Conservation (phyloP, 768 basidiomycete genomes). For the Hortiboletus flavorubellus region DNA sequence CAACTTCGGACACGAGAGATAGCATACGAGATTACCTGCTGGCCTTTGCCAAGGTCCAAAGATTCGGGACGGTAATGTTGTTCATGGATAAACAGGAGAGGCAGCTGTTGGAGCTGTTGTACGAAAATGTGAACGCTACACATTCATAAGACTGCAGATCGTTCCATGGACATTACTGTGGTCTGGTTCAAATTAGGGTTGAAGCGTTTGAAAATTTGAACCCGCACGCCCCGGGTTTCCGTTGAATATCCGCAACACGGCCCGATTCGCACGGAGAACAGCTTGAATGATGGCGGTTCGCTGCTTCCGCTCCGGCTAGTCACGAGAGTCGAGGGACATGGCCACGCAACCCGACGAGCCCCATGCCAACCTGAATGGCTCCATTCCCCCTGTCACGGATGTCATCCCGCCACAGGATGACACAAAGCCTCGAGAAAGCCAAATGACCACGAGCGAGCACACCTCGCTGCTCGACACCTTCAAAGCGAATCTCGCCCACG, state of each 20-base stretch:
- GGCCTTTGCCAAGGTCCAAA: constrained; percentile 50
- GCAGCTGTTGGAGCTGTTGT: constrained; percentile 43
- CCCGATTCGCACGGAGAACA: too few relatives aligned
- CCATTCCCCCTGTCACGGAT: not conserved
- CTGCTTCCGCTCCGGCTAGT: not conserved
- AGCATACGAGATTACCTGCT: constrained; percentile 47
- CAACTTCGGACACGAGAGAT: constrained; percentile 11
- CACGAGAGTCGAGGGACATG: not conserved
- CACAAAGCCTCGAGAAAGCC: not conserved
- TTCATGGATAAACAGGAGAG: constrained; percentile 62
- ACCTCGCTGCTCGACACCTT: constrained; percentile 40
- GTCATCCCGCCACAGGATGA: not conserved
- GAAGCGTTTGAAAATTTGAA: too few relatives aligned
- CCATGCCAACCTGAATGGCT: not conserved
- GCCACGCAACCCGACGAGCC: constrained; percentile 1
- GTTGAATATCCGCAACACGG: too few relatives aligned
- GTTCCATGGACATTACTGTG: too few relatives aligned
- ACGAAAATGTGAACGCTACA: constrained; percentile 28
- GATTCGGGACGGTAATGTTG: constrained; percentile 60
- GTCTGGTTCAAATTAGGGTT: too few relatives aligned
- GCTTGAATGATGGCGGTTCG: too few relatives aligned
- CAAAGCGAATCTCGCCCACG: constrained; percentile 47
- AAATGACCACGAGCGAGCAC: not conserved
- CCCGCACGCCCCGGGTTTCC: too few relatives aligned
- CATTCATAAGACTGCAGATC: constrained; percentile 3